These are phyloP conservation scores for Fusarium heterosporum DNA, from an alignment of 2,329 filamentous ascomycete species.

Conservation along the genomic window DNA sequence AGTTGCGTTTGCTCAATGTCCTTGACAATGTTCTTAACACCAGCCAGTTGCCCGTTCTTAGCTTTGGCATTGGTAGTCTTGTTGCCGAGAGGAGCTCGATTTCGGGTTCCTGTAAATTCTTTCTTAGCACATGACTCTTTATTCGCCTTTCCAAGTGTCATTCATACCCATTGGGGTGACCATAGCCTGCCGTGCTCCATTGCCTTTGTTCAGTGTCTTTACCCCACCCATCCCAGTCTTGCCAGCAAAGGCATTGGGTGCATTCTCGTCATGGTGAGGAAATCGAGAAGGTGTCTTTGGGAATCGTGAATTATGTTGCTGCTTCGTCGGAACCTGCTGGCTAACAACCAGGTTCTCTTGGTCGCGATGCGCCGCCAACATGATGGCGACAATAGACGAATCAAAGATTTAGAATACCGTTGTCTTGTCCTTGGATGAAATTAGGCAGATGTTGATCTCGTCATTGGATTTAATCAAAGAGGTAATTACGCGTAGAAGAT, in stretches of 20 bases:
- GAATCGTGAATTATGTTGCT: conserved; percentile 78
- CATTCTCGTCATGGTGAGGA: conserved; percentile 87
- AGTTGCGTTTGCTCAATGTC: conserved; percentile 72
- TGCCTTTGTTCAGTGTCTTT: conserved; percentile 61
- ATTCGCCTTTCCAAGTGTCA: background rate
- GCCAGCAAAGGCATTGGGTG: conserved; percentile 54
- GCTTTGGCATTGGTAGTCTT: conserved; percentile 97
- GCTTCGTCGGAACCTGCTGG: conserved; percentile 80
- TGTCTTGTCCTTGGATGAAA: conserved; percentile 19
- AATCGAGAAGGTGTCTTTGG: conserved; percentile 87
- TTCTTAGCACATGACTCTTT: conserved; percentile 20
- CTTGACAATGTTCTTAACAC: conserved; percentile 68
- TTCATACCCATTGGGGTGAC: conserved; percentile 84
- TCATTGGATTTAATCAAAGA: conserved; percentile 30
- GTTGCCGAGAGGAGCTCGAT: conserved; percentile 85
- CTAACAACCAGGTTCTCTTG: conserved; percentile 88
- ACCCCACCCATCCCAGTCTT: conserved; percentile 62
- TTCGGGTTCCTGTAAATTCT: conserved; percentile 57
- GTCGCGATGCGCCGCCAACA: conserved; percentile 83
- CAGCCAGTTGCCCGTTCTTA: conserved; percentile 73
- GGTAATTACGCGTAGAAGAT: conserved; percentile 37
- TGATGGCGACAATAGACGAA: conserved; percentile 53
- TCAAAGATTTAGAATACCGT: conserved; percentile 16
- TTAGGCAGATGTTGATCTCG: conserved; percentile 27
- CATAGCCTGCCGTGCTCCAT: conserved; percentile 66